A percentile compares a stretch with the other conserved stretches of the same genome.
These are phyloP conservation scores for Juncus inflexus DNA, from an alignment of 176 grass and related monocot genomes.

Conservation along the genomic window DNA sequence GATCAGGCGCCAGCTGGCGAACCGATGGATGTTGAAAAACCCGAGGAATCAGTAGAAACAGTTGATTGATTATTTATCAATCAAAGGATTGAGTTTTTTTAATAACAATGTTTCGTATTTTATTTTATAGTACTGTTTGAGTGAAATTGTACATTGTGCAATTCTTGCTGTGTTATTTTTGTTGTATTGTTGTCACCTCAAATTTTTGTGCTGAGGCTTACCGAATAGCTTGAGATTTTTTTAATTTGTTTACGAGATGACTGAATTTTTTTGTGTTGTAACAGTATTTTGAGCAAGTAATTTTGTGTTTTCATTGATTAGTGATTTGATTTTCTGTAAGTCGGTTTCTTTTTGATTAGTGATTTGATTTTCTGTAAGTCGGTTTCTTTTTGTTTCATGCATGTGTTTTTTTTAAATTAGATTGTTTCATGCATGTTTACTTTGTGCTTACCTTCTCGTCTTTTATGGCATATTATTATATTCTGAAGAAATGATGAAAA, in stretches of 20 bases:
- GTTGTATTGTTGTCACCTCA: neutral
- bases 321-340: neutral
- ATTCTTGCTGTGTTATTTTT: neutral
- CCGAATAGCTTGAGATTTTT: neutral
- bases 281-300: neutral
- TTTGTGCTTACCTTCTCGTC: too few relatives aligned
- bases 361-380: neutral
- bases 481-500: too few relatives aligned
- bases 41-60: conserved; percentile 24
- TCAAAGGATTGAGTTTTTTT: neutral
- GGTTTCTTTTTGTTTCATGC: too few relatives aligned
- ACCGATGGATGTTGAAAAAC: conserved; percentile 61
- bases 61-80: conserved; percentile 20
- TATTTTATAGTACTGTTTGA: conserved; percentile 12
- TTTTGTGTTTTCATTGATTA: conserved; percentile 15
- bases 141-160: neutral
- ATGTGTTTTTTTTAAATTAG: too few relatives aligned
- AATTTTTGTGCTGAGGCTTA: conserved; percentile 6
- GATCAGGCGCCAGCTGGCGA: conserved; percentile 25
- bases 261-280: conserved; percentile 13
- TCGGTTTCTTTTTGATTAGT: neutral
- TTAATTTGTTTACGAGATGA: conserved; percentile 3
- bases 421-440: too few relatives aligned
- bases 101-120: neutral
- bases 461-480: too few relatives aligned